phyloP scores from a whole-genome alignment of 176 grass and related monocot genomes.

The Coix lacrymajobi region DNA sequence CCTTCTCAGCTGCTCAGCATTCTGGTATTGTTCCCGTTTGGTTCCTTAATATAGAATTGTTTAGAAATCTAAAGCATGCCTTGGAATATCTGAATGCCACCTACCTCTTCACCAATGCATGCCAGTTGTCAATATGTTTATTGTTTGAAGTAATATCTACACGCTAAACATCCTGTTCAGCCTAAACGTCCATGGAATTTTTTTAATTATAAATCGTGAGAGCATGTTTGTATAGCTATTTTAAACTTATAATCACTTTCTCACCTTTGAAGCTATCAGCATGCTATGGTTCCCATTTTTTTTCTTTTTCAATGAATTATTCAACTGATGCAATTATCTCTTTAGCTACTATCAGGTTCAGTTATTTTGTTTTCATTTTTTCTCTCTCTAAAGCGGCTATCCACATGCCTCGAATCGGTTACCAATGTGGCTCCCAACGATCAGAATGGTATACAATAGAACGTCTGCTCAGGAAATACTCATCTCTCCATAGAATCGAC shows the following conservation, averaged over 20 bases:
- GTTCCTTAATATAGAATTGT: not conserved
- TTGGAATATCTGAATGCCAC: conserved; percentile 1
- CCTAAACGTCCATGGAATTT: not conserved
- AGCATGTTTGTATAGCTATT: conserved; percentile 1
- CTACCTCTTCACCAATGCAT: not conserved
- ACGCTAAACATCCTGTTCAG: not conserved
- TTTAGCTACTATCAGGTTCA: not conserved
- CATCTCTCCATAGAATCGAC: conserved; percentile 59
- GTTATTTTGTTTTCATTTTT: conserved; percentile 14
- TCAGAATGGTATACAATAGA: conserved; percentile 95
- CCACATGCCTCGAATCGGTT: conserved; percentile 94
- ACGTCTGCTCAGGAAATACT: conserved; percentile 82
- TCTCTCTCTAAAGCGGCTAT: conserved; percentile 50
- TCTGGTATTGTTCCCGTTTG: conserved; percentile 49
- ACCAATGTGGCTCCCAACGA: conserved; percentile 68
- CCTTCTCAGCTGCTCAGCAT: conserved; percentile 63
- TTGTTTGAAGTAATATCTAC: not conserved
- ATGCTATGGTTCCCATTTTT: not conserved
- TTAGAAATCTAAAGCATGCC: conserved; percentile 3
- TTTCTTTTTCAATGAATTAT: not conserved
- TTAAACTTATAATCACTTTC: not conserved
- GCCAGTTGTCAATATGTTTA: not conserved
- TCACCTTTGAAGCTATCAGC: not conserved
- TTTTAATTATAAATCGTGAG: not conserved
- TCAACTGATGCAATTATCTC: not conserved